Conservation (phyloP, 1,284 basidiomycete genomes). For the Ganoderma sp. region DNA sequence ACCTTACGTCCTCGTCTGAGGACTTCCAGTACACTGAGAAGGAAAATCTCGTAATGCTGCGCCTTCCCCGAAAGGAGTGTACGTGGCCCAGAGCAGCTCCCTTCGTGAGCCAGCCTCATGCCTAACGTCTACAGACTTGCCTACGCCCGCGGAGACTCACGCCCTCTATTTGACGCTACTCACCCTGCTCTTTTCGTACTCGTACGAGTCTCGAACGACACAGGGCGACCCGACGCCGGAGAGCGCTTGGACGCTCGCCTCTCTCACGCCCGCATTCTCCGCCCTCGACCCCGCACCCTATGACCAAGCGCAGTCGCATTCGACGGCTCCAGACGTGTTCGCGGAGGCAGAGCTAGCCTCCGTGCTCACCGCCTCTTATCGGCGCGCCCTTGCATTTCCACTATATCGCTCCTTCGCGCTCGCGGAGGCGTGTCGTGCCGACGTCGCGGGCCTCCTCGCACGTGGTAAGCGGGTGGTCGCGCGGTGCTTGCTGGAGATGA, state of each 20-base stretch:
- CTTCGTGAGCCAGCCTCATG: slow-evolving; percentile 3
- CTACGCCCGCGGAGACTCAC: slow-evolving; percentile 58
- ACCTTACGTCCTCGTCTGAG: slow-evolving; percentile 39
- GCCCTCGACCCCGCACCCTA: slow-evolving; percentile 76
- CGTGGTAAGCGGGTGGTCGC: slow-evolving; percentile 65
- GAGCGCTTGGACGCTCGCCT: slow-evolving; percentile 81
- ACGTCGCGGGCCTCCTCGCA: slow-evolving; percentile 62
- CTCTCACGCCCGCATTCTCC: slow-evolving; percentile 73
- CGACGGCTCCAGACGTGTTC: slow-evolving; percentile 40
- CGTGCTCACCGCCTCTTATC: slow-evolving; percentile 66
- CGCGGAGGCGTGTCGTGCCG: slow-evolving; percentile 67
- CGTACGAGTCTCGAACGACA: slow-evolving; percentile 78
- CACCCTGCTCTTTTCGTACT: slow-evolving; percentile 73
- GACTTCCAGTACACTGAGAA: slow-evolving; percentile 66
- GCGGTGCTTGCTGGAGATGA: slow-evolving; percentile 71
- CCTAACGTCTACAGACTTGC: slow-evolving; percentile 55
- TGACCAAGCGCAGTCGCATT: slow-evolving; percentile 30
- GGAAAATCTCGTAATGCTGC: slow-evolving; percentile 71
- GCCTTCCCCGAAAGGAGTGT: slow-evolving; percentile 81
- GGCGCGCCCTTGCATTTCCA: slow-evolving; percentile 75
- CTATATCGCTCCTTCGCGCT: slow-evolving; percentile 77
- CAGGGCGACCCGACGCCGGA: slow-evolving; percentile 79
- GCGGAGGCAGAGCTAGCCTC: slow-evolving; percentile 54
- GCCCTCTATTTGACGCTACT: slow-evolving; percentile 70
- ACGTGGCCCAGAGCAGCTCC: slow-evolving; percentile 37